Conservation (phyloP, 768 basidiomycete genomes). For the Albatrellus ellisii region DNA sequence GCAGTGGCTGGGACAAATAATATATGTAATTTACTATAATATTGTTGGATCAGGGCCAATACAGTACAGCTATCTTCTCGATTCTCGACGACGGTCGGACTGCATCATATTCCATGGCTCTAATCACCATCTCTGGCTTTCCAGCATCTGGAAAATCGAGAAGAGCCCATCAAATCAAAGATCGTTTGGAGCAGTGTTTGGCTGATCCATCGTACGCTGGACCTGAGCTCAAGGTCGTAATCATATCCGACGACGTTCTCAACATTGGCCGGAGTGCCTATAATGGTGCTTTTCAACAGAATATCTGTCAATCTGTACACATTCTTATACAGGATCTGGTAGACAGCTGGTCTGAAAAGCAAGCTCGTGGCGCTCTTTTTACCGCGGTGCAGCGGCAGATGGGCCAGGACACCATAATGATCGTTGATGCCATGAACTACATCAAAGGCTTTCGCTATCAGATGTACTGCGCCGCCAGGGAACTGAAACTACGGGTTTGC, state of each 20-base stretch:
- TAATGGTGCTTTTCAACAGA: slow-evolving; percentile 38
- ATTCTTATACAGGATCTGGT: not conserved
- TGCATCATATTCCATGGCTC: too few species aligned
- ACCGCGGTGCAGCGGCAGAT: slow-evolving; percentile 71
- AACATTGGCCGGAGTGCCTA: slow-evolving; percentile 55
- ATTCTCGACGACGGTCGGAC: too few species aligned
- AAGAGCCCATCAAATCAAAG: slow-evolving; percentile 52
- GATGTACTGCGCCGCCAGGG: slow-evolving; percentile 90
- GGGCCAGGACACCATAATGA: slow-evolving; percentile 59
- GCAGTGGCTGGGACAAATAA: too few species aligned
- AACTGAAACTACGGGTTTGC: slow-evolving; percentile 72
- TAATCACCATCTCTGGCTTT: slow-evolving; percentile 81
- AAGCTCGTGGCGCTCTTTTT: slow-evolving; percentile 74
- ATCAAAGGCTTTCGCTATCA: slow-evolving; percentile 99
- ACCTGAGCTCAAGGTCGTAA: slow-evolving; percentile 27
- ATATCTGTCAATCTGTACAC: not conserved
- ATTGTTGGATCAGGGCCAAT: too few species aligned
- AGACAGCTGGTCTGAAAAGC: slow-evolving; percentile 81
- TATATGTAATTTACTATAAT: too few species aligned
- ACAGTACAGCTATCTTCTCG: too few species aligned
- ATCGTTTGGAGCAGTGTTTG: slow-evolving; percentile 41
- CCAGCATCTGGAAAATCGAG: slow-evolving; percentile 79
- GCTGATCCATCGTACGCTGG: slow-evolving; percentile 38
- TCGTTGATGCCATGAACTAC: slow-evolving; percentile 89
- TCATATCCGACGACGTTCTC: slow-evolving; percentile 68